phyloP scores from a whole-genome alignment of 139 green algal genomes.

The Gonium pectorale region DNA sequence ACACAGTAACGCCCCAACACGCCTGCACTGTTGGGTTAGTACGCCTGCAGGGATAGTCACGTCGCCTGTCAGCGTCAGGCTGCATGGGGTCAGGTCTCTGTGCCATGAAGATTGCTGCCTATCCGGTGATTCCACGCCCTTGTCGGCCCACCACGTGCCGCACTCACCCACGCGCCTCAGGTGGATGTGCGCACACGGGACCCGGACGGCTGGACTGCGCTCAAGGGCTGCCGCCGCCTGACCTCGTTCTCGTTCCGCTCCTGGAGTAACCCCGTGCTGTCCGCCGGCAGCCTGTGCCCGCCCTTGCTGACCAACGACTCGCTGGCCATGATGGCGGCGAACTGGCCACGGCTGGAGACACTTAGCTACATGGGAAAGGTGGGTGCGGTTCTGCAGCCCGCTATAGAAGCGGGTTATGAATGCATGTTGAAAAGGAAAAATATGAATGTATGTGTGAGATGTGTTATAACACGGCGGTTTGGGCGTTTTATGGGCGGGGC shows the following conservation, averaged over 20 bases:
- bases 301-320: conserved; percentile 22
- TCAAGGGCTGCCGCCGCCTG: background rate
- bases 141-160: background rate
- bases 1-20: background rate
- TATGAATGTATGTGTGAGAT: too few species aligned
- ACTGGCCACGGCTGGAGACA: conserved; percentile 17
- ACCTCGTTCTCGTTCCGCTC: conserved; percentile 13
- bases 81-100: too few species aligned
- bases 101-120: too few species aligned
- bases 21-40: too few species aligned
- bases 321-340: conserved; percentile 41
- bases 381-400: background rate
- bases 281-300: background rate
- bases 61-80: too few species aligned
- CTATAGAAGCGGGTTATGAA: background rate
- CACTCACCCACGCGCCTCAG: background rate
- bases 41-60: too few species aligned
- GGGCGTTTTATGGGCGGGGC: too few species aligned
- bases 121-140: too few species aligned
- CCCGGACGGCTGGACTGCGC: conserved; percentile 29
- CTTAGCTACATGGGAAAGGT: conserved; percentile 28
- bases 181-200: conserved; percentile 34
- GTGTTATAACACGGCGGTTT: background rate
- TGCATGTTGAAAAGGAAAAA: background rate
- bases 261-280: conserved; percentile 33